Evolutionary conservation across 169 alveolate species (phyloP).

Genomic region (Babesia sp.): DNA sequence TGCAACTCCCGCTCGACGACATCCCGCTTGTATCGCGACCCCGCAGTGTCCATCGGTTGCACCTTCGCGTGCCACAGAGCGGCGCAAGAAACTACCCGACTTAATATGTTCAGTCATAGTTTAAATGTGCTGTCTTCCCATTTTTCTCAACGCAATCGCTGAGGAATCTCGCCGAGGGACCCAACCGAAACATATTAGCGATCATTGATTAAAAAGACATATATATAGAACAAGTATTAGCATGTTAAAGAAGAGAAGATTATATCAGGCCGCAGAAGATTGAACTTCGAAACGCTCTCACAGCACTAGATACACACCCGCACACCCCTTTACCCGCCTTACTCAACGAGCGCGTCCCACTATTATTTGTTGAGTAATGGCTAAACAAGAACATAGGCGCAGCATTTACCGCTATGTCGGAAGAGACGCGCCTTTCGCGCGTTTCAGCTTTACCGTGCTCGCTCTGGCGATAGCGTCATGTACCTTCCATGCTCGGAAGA

Average conservation of each 20-base stretch:
- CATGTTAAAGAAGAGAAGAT: no score
- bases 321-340: not conserved
- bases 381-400: slow-evolving; percentile 1
- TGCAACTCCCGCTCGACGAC: slow-evolving; percentile 6
- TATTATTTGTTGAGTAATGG: not conserved
- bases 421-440: slow-evolving; percentile 4
- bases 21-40: not conserved
- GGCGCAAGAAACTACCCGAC: not conserved
- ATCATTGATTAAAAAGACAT: no score
- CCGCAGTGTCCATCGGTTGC: slow-evolving; percentile 21
- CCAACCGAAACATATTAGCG: not conserved
- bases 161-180: slow-evolving; percentile 5
- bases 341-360: not conserved
- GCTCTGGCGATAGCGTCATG: slow-evolving; percentile 7
- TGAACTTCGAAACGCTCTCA: no score
- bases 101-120: not conserved
- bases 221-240: no score
- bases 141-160: not conserved
- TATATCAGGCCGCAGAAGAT: no score
- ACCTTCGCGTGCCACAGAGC: not conserved
- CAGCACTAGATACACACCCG: not conserved
- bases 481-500: not conserved
- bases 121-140: not conserved
- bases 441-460: slow-evolving; percentile 23
- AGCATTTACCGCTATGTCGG: slow-evolving; percentile 35